Conservation (phyloP, 129 eudicot species). For the Flaveria robusta region DNA sequence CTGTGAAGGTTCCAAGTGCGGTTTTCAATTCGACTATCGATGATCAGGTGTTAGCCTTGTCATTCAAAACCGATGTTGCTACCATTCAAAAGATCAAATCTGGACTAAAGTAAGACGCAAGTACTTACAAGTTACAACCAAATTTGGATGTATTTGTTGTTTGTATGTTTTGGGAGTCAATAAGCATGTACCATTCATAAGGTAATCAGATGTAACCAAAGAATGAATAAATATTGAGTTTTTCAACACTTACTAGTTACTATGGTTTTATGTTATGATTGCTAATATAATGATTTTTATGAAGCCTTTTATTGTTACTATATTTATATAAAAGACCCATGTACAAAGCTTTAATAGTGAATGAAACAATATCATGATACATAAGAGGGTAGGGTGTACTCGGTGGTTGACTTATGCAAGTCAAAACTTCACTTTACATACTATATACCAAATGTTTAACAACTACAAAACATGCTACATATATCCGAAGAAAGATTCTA, state of each 20-base stretch:
- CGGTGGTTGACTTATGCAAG: neutral
- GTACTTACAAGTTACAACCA: neutral
- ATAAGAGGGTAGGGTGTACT: no score
- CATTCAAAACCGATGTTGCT: conserved; percentile 26
- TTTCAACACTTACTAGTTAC: neutral
- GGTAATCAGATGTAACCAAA: neutral
- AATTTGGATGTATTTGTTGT: neutral
- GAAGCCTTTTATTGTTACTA: no score
- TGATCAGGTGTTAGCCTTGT: conserved; percentile 24
- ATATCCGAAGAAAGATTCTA: neutral
- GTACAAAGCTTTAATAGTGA: no score
- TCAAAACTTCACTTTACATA: neutral
- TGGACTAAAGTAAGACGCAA: neutral
- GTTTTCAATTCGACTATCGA: conserved; percentile 22
- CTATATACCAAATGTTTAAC: neutral
- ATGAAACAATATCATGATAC: no score
- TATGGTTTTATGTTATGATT: no score
- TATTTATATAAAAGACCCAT: no score
- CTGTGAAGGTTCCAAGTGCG: conserved; percentile 19
- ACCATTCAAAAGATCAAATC: conserved; percentile 30
- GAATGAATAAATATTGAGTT: neutral
- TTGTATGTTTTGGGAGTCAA: neutral
- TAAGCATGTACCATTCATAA: neutral
- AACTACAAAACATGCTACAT: neutral
- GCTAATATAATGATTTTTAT: no score